These are phyloP conservation scores for Luvunga scandens DNA, from an alignment of 345 rosid genomes.

Conservation along the genomic window DNA sequence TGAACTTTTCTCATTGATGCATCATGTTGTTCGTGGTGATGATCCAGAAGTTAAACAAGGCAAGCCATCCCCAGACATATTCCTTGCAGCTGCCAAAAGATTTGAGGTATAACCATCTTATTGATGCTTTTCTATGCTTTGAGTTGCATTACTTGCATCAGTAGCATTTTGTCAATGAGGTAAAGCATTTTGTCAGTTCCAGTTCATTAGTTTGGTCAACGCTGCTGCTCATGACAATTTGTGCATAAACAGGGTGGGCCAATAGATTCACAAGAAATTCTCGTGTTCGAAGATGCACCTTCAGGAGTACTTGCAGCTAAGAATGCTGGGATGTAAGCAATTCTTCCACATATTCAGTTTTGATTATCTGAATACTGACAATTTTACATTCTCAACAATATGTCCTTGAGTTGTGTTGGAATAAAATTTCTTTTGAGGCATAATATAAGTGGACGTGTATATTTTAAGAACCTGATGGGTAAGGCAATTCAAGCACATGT, in stretches of 20 bases:
- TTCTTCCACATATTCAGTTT: not conserved
- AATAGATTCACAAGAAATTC: slow-evolving; percentile 46
- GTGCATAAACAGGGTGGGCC: slow-evolving; percentile 54
- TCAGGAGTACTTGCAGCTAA: slow-evolving; percentile 87
- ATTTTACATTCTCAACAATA: not conserved
- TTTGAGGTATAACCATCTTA: slow-evolving; percentile 61
- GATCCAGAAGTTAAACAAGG: slow-evolving; percentile 95
- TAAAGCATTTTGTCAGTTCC: slow-evolving; percentile 9
- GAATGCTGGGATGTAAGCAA: slow-evolving; percentile 89
- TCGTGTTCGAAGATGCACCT: slow-evolving; percentile 97
- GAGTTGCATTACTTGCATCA: not conserved
- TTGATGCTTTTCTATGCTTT: not conserved
- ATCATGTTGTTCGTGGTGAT: slow-evolving; percentile 88
- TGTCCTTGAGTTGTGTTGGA: not conserved
- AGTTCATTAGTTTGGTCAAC: slow-evolving; percentile 8
- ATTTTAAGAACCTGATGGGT: not conserved
- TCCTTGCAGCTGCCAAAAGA: slow-evolving; percentile 88
- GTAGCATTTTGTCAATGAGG: not conserved
- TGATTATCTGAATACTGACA: not conserved
- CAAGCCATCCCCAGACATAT: slow-evolving; percentile 85
- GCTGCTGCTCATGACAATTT: slow-evolving; percentile 10
- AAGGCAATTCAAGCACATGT: not conserved
- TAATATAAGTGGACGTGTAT: not conserved
- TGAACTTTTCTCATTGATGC: slow-evolving; percentile 85
- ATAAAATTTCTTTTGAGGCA: not conserved